These are phyloP conservation scores for Ehretia macrophylla DNA, from an alignment of 257 asterid genomes.

Conservation along the genomic window DNA sequence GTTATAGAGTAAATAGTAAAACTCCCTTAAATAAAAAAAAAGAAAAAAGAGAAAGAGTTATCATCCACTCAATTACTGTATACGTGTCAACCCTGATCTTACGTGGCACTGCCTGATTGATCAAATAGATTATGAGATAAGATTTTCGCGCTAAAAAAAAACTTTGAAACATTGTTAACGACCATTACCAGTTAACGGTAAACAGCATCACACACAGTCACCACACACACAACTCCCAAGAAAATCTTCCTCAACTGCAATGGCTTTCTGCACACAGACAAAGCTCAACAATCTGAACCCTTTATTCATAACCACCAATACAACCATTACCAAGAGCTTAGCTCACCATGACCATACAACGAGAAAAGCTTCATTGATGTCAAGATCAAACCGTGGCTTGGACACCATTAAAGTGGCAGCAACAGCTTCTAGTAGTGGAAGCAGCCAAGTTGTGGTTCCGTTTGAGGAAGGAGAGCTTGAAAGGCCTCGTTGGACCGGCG, in stretches of 20 bases:
- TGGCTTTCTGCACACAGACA: slow-evolving; percentile 40
- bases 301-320: slow-evolving; percentile 16
- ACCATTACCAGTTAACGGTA: not conserved
- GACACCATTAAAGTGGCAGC: slow-evolving; percentile 27
- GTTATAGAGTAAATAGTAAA: no score
- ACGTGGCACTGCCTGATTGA: not conserved
- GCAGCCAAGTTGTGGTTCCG: slow-evolving; percentile 14
- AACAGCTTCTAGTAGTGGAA: slow-evolving; percentile 20
- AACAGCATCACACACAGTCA: no score
- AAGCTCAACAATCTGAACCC: slow-evolving; percentile 36
- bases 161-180: not conserved
- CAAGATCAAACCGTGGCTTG: slow-evolving; percentile 19
- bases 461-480: slow-evolving; percentile 81
- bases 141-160: not conserved
- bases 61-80: no score
- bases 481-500: slow-evolving; percentile 83
- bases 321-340: slow-evolving; percentile 4
- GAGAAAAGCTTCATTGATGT: slow-evolving; percentile 10
- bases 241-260: slow-evolving; percentile 14
- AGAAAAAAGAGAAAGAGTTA: no score
- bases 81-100: not conserved
- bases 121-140: not conserved
- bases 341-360: slow-evolving; percentile 14
- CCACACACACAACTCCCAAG: no score
- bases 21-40: no score